Base-by-base conservation (phyloP, 1,284 basidiomycete genomes). In the Cutaneotrichosporon cavernicola region DNA sequence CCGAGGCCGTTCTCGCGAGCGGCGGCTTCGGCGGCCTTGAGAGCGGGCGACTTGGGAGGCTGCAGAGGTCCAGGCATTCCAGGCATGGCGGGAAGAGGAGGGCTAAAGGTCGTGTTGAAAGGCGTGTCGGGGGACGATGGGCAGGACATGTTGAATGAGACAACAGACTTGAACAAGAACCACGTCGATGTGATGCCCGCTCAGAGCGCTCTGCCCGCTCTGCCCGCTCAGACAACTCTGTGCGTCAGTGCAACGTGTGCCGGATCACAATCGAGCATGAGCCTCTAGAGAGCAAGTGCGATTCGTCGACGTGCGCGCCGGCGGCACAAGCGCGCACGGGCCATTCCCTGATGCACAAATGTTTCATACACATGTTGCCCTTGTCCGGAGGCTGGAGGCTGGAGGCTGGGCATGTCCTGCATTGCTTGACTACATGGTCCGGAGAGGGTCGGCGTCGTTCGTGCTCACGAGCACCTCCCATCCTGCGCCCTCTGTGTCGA, bases 401-500 rank as follows among this genome's bases (percentile, higher is more conserved):
- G 34, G 34, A 5, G 34, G 34, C 34, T 13, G 34, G 13, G 21
- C 56, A 57, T 46, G 56, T 40, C 26, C 9, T 5, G 22, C 43
- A 58, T 32, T 13, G 5, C 55, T 18, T 36, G 10, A 26, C 49
- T 64, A 68, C 49, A 66, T 61, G 1, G 63, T 53, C 18, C 65
- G 65, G 18, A 69, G 68, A 5, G 68, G 68, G 53, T 69, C 68
- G 16, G 56, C 49, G 61, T 69, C 68, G 43, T 51, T 52, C 49
- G 57, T 58, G 38, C 58, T 61, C 5, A 69, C 68, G 22, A 61
- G 18, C 21, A 66, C 68, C 60, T 65, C 58, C 68, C 68, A 69
- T 2, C 38, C 26, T 26, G 55, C 56, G 8, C 46, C 65, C 46
- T 77, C 75, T 16, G 64, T 71, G 40, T 77, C 74, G 60, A 90